Evolutionary conservation across 805 yeast species (phyloP), one percentile per base, ranked within the genome.

Genomic region (Lachancea fermentati): DNA sequence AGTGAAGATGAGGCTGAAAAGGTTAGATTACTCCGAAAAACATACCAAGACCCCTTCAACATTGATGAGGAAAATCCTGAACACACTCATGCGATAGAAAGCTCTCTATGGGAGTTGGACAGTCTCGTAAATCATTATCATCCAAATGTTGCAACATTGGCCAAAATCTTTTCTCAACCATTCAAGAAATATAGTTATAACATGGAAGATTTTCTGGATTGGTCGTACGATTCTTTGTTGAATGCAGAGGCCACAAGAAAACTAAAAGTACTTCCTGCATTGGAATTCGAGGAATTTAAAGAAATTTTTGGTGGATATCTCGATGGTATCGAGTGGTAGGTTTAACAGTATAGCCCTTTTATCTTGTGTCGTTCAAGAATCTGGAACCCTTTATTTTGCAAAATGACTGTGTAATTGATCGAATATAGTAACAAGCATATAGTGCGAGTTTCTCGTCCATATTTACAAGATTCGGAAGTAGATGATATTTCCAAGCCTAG

Each of bases 121-220:
- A 72, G 95, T 0, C 65, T 85, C 42, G 77, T 81, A 68, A 63
- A 76, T 9, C 98, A 93, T 59, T 91, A 88, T 57, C 97, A 93
- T 65, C 97, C 97, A 12, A 93, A 93, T 54, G 87, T 93, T 9
- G 91, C 96, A 1, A 83, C 96, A 0, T 69, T 93, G 51, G 96
- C 96, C 13, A 81, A 79, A 57, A 85, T 93, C 22, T 84, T 85
- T 57, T 73, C 79, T 14, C 96, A 93, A 63, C 96, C 96, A 3
- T 91, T 88, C 67, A 76, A 81, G 56, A 93, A 93, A 60, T 79
- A 83, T 42, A 76, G 76, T 51, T 93, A 93, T 60, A 85, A 85
- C 59, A 70, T 93, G 71, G 98, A 93, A 59, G 97, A 93, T 58
- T 93, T 93, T 68, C 65, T 93, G 53, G 96, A 89, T 61, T 91